phyloP scores from a whole-genome alignment of 768 basidiomycete species.

The Collybia sordida region DNA sequence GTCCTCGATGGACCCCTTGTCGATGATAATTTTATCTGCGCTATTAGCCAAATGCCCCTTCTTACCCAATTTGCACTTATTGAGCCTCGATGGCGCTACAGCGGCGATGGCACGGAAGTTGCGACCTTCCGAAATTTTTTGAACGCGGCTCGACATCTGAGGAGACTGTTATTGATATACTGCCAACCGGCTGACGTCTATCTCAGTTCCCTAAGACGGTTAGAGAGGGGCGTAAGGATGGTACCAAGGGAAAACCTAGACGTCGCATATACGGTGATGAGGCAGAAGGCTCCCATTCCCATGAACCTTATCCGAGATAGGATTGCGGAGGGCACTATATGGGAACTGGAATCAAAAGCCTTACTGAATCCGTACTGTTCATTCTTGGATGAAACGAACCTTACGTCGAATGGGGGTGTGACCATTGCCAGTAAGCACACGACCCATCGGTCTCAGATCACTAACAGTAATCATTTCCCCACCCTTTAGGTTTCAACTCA shows the following conservation, averaged over 20 bases:
- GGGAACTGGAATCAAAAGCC: conserved; percentile 4
- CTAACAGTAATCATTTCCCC: too few species aligned
- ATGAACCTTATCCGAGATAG: conserved; percentile 7
- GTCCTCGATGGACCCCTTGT: conserved; percentile 12
- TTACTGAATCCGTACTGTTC: neutral
- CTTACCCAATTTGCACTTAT: conserved; percentile 12
- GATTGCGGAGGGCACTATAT: conserved; percentile 10
- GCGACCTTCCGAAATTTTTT: conserved; percentile 10
- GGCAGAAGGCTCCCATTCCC: conserved; percentile 1
- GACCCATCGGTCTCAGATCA: too few species aligned
- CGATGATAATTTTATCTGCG: conserved; percentile 8
- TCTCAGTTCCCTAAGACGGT: conserved; percentile 10
- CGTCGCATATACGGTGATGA: conserved; percentile 8
- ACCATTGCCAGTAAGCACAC: too few species aligned
- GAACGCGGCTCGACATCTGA: conserved; percentile 4
- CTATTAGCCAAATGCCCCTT: conserved; percentile 4
- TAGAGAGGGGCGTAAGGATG: conserved; percentile 4
- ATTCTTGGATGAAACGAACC: too few species aligned
- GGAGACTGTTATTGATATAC: conserved; percentile 12
- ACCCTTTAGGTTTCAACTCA: too few species aligned
- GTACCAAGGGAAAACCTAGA: neutral
- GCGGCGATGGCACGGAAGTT: conserved; percentile 11
- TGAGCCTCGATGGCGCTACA: conserved; percentile 15
- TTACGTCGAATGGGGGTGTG: too few species aligned
- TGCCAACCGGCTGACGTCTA: conserved; percentile 4